Conservation (phyloP, 192 early-diverging fungal species). For the Backusella sp. region DNA sequence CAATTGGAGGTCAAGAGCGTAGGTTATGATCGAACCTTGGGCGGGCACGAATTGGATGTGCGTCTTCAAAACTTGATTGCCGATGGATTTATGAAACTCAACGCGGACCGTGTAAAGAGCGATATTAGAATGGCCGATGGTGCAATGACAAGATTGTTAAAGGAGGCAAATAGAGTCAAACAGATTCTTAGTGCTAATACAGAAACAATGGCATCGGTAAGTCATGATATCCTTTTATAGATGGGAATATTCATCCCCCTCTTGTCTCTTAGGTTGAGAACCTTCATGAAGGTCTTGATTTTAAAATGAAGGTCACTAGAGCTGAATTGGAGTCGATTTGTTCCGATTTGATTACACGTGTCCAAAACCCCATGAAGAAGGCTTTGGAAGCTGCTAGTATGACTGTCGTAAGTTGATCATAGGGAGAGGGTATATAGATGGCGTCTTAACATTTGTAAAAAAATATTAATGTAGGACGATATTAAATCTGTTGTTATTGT, state of each 20-base stretch:
- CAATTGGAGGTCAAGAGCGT: slow-evolving; percentile 81
- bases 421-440: background rate
- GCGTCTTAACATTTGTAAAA: no score
- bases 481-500: slow-evolving; percentile 90
- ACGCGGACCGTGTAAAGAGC: slow-evolving; percentile 45
- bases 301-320: slow-evolving; percentile 76
- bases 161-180: slow-evolving; percentile 95
- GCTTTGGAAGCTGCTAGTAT: slow-evolving; percentile 68
- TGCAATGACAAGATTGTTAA: slow-evolving; percentile 86
- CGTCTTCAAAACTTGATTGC: slow-evolving; percentile 80
- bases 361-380: slow-evolving; percentile 68
- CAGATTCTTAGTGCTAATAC: slow-evolving; percentile 94
- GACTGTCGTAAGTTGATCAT: slow-evolving; percentile 47
- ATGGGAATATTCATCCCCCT: no score
- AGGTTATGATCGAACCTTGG: slow-evolving; percentile 81
- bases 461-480: slow-evolving; percentile 47
- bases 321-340: slow-evolving; percentile 72
- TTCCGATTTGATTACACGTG: slow-evolving; percentile 64
- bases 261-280: slow-evolving; percentile 67
- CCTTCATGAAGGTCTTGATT: slow-evolving; percentile 84
- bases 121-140: slow-evolving; percentile 66
- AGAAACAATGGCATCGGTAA: slow-evolving; percentile 77
- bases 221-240: background rate
- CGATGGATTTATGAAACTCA: slow-evolving; percentile 62
- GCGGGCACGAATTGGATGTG: slow-evolving; percentile 86